A percentile compares a stretch with the other conserved stretches of the same genome.
These are phyloP conservation scores for Euphrasia arctica DNA, from an alignment of 305 asterid genomes.

Conservation along the genomic window DNA sequence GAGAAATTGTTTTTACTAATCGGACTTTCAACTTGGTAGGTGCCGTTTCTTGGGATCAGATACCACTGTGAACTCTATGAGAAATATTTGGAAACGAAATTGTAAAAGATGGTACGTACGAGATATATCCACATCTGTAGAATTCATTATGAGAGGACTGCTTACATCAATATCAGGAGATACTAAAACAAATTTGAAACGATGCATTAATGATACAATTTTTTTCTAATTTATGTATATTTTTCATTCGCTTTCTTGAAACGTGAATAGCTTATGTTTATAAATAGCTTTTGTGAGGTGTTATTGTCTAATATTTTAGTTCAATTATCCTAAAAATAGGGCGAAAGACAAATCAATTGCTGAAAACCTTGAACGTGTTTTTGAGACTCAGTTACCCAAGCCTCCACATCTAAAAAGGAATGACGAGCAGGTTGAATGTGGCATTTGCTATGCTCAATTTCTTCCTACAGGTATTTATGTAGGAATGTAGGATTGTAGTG, in stretches of 20 bases:
- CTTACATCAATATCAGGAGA: not conserved
- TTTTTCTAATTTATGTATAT: not conserved
- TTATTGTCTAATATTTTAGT: not conserved
- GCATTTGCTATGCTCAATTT: slow-evolving; percentile 79
- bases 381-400: slow-evolving; percentile 51
- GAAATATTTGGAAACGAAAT: slow-evolving; percentile 53
- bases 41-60: slow-evolving; percentile 79
- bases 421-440: slow-evolving; percentile 73
- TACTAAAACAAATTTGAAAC: slow-evolving; percentile 1
- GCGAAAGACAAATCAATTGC: slow-evolving; percentile 45
- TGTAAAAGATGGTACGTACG: slow-evolving; percentile 52
- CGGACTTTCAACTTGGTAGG: slow-evolving; percentile 39
- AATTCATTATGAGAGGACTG: not conserved
- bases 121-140: slow-evolving; percentile 2
- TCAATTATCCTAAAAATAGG: slow-evolving; percentile 37
- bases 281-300: slow-evolving; percentile 11
- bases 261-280: not conserved
- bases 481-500: not conserved
- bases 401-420: slow-evolving; percentile 43
- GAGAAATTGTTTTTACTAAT: slow-evolving; percentile 20
- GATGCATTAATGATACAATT: not conserved
- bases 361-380: slow-evolving; percentile 51
- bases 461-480: slow-evolving; percentile 70
- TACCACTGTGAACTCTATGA: slow-evolving; percentile 38
- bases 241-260: not conserved